These are phyloP conservation scores for Carex cristatella DNA, from an alignment of 176 grass and related monocot genomes.

Conservation along the genomic window DNA sequence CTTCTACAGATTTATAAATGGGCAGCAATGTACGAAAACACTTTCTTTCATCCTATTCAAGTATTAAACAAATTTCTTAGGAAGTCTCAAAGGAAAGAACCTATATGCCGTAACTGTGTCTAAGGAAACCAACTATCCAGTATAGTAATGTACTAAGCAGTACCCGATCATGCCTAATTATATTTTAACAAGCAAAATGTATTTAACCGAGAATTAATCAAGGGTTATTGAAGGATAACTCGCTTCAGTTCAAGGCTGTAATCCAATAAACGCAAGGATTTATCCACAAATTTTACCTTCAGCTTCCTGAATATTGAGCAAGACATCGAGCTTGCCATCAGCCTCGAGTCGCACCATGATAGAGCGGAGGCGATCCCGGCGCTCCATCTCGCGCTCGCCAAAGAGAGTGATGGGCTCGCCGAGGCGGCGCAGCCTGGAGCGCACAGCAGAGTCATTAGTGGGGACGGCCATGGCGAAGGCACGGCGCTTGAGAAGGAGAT, in stretches of 20 bases:
- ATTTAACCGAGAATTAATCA: not conserved
- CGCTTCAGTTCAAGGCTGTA: no score
- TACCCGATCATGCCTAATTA: not conserved
- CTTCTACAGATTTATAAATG: no score
- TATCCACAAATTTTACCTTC: conserved; percentile 20
- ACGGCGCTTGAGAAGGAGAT: conserved; percentile 74
- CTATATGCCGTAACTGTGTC: not conserved
- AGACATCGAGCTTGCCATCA: conserved; percentile 60
- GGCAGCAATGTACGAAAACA: no score
- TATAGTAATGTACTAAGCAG: not conserved
- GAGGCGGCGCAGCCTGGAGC: conserved; percentile 65
- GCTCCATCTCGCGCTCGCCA: conserved; percentile 89
- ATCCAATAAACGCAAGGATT: no score
- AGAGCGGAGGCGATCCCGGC: conserved; percentile 68
- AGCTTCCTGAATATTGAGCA: conserved; percentile 66
- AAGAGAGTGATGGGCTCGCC: conserved; percentile 84
- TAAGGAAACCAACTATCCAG: not conserved
- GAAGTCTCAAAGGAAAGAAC: not conserved
- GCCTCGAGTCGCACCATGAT: conserved; percentile 82
- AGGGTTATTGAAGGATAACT: not conserved
- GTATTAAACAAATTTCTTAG: not conserved
- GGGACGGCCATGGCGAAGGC: conserved; percentile 95
- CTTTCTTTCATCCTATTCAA: no score
- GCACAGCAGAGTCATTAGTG: conserved; percentile 82
- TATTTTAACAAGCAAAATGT: not conserved